Evolutionary conservation across 192 early-diverging fungal species (phyloP).

Genomic region (Coemansia sp.): DNA sequence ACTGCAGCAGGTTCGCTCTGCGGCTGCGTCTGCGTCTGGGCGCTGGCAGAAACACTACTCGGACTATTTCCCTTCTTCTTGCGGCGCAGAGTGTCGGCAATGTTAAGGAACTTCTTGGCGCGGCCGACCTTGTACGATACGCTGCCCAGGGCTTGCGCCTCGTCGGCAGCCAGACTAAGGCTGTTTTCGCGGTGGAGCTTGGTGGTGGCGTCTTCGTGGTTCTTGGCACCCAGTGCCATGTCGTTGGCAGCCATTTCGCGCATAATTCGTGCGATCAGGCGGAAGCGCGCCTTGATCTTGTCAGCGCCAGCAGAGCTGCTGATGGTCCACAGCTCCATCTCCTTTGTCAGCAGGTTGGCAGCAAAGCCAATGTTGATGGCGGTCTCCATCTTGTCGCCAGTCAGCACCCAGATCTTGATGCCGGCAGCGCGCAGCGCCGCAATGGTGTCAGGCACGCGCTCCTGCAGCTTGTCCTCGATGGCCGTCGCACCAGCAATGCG

Average conservation of each 20-base stretch:
- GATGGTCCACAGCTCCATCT: conserved; percentile 70
- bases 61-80: conserved; percentile 15
- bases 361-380: conserved; percentile 98
- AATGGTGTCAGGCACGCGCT: conserved; percentile 92
- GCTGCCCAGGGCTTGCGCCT: conserved; percentile 48
- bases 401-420: conserved; percentile 97
- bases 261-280: conserved; percentile 53
- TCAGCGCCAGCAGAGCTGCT: conserved; percentile 44
- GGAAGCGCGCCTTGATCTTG: conserved; percentile 50
- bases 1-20: background rate
- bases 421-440: conserved; percentile 78
- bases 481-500: conserved; percentile 89
- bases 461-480: conserved; percentile 96
- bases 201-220: background rate
- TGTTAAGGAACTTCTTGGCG: conserved; percentile 44
- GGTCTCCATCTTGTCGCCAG: conserved; percentile 97
- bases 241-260: conserved; percentile 36
- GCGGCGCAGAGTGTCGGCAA: conserved; percentile 25
- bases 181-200: conserved; percentile 7
- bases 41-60: too few species aligned
- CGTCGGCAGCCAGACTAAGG: conserved; percentile 28
- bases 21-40: too few species aligned
- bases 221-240: background rate
- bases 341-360: conserved; percentile 66
- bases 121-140: conserved; percentile 54